These are phyloP conservation scores for Thozetella sp. DNA, from an alignment of 495 filamentous ascomycete genomes.

Conservation along the genomic window DNA sequence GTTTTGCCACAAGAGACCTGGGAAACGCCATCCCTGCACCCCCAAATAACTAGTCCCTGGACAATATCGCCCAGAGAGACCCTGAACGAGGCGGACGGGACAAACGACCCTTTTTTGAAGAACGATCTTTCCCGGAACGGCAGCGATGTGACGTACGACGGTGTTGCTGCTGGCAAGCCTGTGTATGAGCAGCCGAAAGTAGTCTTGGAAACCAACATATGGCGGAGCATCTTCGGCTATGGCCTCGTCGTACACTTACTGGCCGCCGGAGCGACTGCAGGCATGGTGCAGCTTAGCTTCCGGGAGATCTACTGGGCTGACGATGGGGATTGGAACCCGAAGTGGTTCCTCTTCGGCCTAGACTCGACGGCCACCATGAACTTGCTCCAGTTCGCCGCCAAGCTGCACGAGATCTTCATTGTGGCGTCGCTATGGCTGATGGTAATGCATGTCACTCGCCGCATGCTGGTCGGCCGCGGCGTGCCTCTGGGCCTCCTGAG, in stretches of 20 bases:
- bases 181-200: neutral
- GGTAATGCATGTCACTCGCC: constrained; percentile 7
- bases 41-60: too few relatives aligned
- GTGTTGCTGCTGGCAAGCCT: too few relatives aligned
- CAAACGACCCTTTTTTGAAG: too few relatives aligned
- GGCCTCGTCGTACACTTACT: neutral
- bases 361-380: neutral
- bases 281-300: neutral
- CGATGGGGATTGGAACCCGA: neutral
- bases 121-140: too few relatives aligned
- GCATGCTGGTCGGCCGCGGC: constrained; percentile 3
- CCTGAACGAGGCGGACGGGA: too few relatives aligned
- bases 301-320: neutral
- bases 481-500: constrained; percentile 6
- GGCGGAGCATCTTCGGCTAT: neutral
- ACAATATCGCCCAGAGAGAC: too few relatives aligned
- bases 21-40: too few relatives aligned
- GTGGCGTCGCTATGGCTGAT: constrained; percentile 7
- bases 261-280: neutral
- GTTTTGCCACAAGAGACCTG: too few relatives aligned
- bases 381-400: constrained; percentile 5
- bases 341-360: neutral
- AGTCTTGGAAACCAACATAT: neutral
- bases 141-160: too few relatives aligned
- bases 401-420: constrained; percentile 10